Conservation (phyloP, 2,329 filamentous ascomycete genomes). For the Trichoderma citrinoviride region DNA sequence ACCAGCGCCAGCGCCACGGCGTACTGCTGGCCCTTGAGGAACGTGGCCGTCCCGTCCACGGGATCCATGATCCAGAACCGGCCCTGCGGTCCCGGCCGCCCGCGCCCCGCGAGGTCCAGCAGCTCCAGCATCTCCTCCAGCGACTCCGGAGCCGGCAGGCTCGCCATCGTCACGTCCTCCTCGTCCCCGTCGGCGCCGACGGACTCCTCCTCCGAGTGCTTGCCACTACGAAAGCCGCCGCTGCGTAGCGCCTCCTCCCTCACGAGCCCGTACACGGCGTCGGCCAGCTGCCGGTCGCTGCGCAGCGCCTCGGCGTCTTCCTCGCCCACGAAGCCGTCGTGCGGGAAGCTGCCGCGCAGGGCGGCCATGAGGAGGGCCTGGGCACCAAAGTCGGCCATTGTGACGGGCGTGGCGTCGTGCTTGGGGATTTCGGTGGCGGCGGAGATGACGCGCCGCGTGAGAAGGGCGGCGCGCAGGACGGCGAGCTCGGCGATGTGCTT, state of each 20-base stretch:
- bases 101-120: conserved; percentile 57
- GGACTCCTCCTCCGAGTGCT: conserved; percentile 20
- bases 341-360: conserved; percentile 52
- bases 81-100: conserved; percentile 36
- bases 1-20: conserved; percentile 59
- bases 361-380: conserved; percentile 60
- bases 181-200: conserved; percentile 20
- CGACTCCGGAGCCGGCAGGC: conserved; percentile 41
- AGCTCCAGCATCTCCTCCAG: conserved; percentile 57
- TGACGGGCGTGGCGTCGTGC: conserved; percentile 58
- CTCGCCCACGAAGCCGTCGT: conserved; percentile 60
- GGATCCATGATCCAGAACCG: conserved; percentile 63
- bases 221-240: too few relatives aligned
- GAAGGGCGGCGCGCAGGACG: conserved; percentile 54
- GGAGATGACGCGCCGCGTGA: conserved; percentile 50
- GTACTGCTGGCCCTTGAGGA: conserved; percentile 60
- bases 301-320: conserved; percentile 56
- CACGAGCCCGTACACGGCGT: conserved; percentile 57
- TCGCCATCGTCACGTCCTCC: too few relatives aligned
- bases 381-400: conserved; percentile 61
- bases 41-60: conserved; percentile 62
- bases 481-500: conserved; percentile 39
- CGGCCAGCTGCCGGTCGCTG: conserved; percentile 44
- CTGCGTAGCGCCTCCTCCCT: too few relatives aligned
- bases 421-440: conserved; percentile 53